Conservation (phyloP, 176 grass and related monocot species). For the Elaeis guineensis region DNA sequence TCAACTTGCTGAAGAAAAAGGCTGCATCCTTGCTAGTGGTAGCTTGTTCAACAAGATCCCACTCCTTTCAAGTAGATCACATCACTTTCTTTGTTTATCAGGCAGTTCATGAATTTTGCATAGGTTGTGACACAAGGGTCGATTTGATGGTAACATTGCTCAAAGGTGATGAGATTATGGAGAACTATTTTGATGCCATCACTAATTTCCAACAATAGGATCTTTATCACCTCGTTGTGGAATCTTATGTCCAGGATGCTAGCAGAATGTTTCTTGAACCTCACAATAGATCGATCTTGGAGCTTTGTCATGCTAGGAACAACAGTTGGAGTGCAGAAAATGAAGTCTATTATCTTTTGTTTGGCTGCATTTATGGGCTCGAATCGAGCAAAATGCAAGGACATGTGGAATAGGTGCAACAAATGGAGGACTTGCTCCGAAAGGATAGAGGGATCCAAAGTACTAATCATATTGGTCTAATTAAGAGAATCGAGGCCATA, state of each 20-base stretch:
- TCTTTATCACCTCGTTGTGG: conserved; percentile 28
- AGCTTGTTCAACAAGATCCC: conserved; percentile 21
- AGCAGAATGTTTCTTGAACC: conserved; percentile 13
- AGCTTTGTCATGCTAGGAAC: conserved; percentile 34
- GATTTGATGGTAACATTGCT: conserved; percentile 31
- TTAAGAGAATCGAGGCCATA: no score
- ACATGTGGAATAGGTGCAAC: conserved; percentile 45
- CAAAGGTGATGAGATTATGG: conserved; percentile 34
- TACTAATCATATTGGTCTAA: rapidly evolving
- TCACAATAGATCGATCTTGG: conserved; percentile 13
- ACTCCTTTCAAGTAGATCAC: conserved; percentile 28
- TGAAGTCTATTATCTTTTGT: rapidly evolving
- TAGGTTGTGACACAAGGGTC: conserved; percentile 25
- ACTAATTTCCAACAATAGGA: conserved; percentile 13
- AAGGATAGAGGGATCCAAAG: no score
- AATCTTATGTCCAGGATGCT: conserved; percentile 38
- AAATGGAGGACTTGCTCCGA: conserved; percentile 13
- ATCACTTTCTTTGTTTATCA: conserved; percentile 24
- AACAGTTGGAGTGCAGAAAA: no score
- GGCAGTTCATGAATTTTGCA: conserved; percentile 29
- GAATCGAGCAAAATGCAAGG: conserved; percentile 17
- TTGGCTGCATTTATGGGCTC: no score
- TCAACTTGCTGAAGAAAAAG: conserved; percentile 26
- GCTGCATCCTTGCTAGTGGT: conserved; percentile 17
- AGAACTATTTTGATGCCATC: conserved; percentile 28